Evolutionary conservation across 2,329 filamentous ascomycete genomes (phyloP).

Genomic region (Aspergillus pseudoviridinutans): DNA sequence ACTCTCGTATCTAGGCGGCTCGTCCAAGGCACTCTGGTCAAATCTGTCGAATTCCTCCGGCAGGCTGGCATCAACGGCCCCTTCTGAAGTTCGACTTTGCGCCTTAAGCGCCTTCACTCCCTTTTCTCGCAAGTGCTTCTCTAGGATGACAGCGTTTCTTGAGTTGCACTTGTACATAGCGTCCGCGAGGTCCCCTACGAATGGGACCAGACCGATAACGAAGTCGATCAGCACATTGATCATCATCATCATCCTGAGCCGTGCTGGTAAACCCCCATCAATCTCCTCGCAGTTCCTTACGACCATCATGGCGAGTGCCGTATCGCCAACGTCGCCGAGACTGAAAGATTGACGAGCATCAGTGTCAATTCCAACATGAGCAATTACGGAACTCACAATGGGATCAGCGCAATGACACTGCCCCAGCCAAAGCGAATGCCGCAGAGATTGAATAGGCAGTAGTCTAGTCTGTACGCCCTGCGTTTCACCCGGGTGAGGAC

Average conservation of each 20-base stretch:
- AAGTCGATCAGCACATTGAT: conserved; percentile 63
- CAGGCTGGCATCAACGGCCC: conserved; percentile 33
- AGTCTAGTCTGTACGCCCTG: conserved; percentile 80
- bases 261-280: conserved; percentile 64
- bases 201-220: conserved; percentile 49
- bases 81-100: conserved; percentile 19
- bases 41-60: conserved; percentile 37
- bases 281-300: conserved; percentile 68
- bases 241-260: conserved; percentile 67
- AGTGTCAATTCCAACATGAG: not conserved
- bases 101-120: conserved; percentile 31
- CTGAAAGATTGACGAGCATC: conserved; percentile 37
- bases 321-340: conserved; percentile 71
- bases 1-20: conserved; percentile 11
- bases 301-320: conserved; percentile 70
- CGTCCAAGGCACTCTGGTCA: conserved; percentile 23
- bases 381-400: conserved; percentile 59
- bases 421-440: conserved; percentile 87
- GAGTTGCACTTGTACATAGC: conserved; percentile 48
- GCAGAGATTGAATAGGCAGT: conserved; percentile 74
- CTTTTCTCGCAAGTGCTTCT: conserved; percentile 42
- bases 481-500: conserved; percentile 83
- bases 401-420: conserved; percentile 77
- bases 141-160: conserved; percentile 43
- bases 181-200: conserved; percentile 47